Base-by-base conservation (phyloP, 768 basidiomycete genomes). In the Suillus tomentosus region DNA sequence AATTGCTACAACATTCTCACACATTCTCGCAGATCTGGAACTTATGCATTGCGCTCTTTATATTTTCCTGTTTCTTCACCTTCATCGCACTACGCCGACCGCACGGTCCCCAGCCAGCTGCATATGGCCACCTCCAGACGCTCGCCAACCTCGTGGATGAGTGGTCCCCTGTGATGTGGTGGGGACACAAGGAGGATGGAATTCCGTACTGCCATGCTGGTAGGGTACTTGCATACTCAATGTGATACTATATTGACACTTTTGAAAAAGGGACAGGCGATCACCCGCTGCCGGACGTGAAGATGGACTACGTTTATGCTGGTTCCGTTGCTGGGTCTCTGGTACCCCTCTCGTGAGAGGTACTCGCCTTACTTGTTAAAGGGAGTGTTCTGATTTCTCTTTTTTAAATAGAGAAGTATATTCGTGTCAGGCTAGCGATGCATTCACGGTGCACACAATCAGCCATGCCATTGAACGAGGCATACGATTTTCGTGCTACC, bases 1-100 rank as follows among this genome's bases (percentile, higher is more conserved):
- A 8, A 13, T 31, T 14, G 17, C 34, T 55, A 48, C 17, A 10
- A 22, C 11, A 42, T 31, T 31, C 10, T 34, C 17, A 47, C 40
- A 31, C 61, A 8, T 11, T 55, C 19, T 3, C 15, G 34, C 17
- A 76, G 74, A 70, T 75, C 31, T 58, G 76, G 8, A 76, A 76
- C 60, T 69, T 73, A 27, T 62, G 19, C 19, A 45, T 45, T 9
- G 19, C 43, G 9, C 43, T 45, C 8, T 19, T n/a, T 45, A 45
- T 45, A 45, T 45, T 19, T 9, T 17, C 43, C 19, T 45, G 43
- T 45, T 45, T 45, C 8, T 45, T 45, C 43, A 45, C 43, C 10
- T 9, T 19, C 8, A 19, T 45, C 3, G 43, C 43, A 19, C 43
- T 45, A 9, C 19, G 42, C 42, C 42, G 17, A 43, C 42, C 43